Percentiles rank a stretch among this genome's conserved stretches.
Conservation (phyloP, 2,329 filamentous ascomycete species). For the Penicillium sp. region DNA sequence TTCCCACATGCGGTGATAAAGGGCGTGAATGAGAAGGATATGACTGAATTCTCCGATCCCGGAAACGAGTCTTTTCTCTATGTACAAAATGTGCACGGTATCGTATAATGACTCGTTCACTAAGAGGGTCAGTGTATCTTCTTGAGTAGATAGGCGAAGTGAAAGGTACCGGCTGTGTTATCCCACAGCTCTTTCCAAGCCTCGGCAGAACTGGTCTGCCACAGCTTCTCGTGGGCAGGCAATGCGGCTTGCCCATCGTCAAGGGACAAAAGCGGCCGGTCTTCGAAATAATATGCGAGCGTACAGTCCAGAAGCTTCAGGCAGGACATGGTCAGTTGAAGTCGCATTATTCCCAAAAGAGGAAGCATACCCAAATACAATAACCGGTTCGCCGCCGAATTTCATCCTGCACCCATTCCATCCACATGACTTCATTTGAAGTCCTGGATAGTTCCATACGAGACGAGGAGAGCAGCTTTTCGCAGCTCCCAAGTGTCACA, state of each 20-base stretch:
- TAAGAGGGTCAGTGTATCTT: constrained; percentile 1
- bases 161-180: constrained; percentile 17
- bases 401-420: constrained; percentile 37
- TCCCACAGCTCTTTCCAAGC: constrained; percentile 30
- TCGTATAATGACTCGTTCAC: constrained; percentile 37
- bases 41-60: constrained; percentile 48
- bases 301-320: constrained; percentile 41
- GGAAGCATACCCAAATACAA: constrained; percentile 40
- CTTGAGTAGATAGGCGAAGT: background rate
- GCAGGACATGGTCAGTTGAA: background rate
- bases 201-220: constrained; percentile 35
- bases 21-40: constrained; percentile 47
- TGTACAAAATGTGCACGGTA: constrained; percentile 45
- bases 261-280: constrained; percentile 33
- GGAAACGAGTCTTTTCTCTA: constrained; percentile 45
- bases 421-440: constrained; percentile 27
- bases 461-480: constrained; percentile 20
- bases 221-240: constrained; percentile 40
- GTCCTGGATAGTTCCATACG: constrained; percentile 1
- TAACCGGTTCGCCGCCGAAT: constrained; percentile 38
- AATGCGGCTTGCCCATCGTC: constrained; percentile 40
- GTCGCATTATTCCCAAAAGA: background rate
- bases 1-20: constrained; percentile 49
- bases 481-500: constrained; percentile 20
- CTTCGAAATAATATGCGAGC: constrained; percentile 37